Conservation (phyloP, 1,139 yeast species). For the Scheffersomyces titani region DNA sequence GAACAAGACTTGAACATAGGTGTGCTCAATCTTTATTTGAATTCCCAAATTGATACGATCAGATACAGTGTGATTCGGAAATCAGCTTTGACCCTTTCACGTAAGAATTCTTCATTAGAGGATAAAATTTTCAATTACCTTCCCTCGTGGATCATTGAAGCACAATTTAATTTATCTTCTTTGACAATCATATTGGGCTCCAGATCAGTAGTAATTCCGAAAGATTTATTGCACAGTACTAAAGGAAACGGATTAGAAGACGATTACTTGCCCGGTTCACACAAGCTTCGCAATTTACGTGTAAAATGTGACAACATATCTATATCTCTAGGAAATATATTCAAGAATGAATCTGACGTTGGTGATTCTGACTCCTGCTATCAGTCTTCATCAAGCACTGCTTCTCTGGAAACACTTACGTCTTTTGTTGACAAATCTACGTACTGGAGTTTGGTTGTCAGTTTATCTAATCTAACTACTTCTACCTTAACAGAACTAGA, state of each 20-base stretch:
- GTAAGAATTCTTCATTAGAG: constrained; percentile 8
- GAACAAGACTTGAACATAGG: constrained; percentile 32
- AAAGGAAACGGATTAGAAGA: constrained; percentile 34
- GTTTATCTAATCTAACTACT: constrained; percentile 20
- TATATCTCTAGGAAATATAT: constrained; percentile 9
- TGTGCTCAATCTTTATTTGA: constrained; percentile 28
- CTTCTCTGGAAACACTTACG: constrained; percentile 28
- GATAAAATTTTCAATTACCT: constrained; percentile 36
- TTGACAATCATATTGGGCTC: constrained; percentile 51
- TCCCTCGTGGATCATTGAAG: constrained; percentile 50
- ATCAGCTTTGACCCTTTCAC: not conserved
- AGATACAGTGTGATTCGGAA: constrained; percentile 1
- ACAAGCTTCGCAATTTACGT: constrained; percentile 35
- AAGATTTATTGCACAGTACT: constrained; percentile 35
- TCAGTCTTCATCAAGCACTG: constrained; percentile 8
- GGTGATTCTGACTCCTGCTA: constrained; percentile 3
- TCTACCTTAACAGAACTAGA: constrained; percentile 28
- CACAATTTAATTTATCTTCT: constrained; percentile 31
- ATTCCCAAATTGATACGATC: constrained; percentile 23
- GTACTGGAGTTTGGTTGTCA: constrained; percentile 21
- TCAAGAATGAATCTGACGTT: constrained; percentile 3
- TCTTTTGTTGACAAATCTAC: constrained; percentile 6
- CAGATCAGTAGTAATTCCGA: constrained; percentile 58
- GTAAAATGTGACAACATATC: constrained; percentile 11
- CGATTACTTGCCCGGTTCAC: constrained; percentile 40